These are phyloP conservation scores for Ramaria sp. DNA, from an alignment of 768 basidiomycete species.

Conservation along the genomic window DNA sequence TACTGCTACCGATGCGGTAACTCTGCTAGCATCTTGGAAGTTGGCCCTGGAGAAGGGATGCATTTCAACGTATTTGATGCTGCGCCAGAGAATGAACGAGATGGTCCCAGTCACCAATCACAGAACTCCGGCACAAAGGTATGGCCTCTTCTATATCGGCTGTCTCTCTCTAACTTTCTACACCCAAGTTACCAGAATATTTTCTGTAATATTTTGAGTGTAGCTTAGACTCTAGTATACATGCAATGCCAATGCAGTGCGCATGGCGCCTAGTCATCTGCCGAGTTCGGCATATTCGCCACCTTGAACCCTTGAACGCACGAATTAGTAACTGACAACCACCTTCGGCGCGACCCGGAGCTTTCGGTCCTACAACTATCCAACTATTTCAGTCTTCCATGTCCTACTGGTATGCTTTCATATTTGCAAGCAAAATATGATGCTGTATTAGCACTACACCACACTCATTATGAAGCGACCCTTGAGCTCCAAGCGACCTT, in stretches of 20 bases:
- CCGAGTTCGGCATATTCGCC: too few relatives aligned
- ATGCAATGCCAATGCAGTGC: constrained; percentile 7
- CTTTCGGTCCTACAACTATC: too few relatives aligned
- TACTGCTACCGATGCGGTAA: constrained; percentile 99
- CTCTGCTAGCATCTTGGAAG: constrained; percentile 91
- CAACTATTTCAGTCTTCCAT: too few relatives aligned
- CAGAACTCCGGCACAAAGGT: constrained; percentile 70
- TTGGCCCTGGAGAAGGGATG: constrained; percentile 77
- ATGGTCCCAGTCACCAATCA: constrained; percentile 74
- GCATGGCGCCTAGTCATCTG: neutral
- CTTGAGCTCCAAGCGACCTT: constrained; percentile 38
- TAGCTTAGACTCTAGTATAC: neutral
- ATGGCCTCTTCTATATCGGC: neutral
- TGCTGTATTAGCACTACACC: constrained; percentile 38
- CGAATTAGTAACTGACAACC: too few relatives aligned
- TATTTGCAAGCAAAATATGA: constrained; percentile 37
- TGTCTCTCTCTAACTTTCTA: constrained; percentile 5
- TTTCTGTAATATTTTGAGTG: constrained; percentile 33
- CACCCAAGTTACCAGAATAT: constrained; percentile 63
- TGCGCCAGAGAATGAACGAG: constrained; percentile 94
- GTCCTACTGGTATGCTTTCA: constrained; percentile 19
- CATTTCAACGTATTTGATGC: constrained; percentile 99
- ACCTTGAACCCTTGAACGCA: too few relatives aligned
- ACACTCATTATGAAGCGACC: constrained; percentile 35
- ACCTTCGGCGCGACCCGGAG: too few relatives aligned